A percentile compares a stretch with the other conserved stretches of the same genome.
phyloP scores from a whole-genome alignment of 768 basidiomycete species.

The Russula abietina region DNA sequence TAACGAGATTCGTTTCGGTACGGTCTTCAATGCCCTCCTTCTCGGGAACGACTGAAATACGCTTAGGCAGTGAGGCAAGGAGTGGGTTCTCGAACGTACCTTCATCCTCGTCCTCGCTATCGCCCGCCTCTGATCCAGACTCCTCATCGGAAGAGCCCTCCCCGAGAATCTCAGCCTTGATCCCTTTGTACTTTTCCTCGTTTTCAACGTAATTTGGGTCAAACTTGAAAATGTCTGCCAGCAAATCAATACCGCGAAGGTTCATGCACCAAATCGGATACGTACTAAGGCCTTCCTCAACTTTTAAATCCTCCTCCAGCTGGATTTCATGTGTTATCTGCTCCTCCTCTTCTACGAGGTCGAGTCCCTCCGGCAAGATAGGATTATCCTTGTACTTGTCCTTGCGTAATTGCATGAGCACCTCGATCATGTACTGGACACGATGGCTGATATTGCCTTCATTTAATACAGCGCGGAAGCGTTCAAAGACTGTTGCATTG shows the following conservation, averaged over 20 bases:
- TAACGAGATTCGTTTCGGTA: constrained; percentile 94
- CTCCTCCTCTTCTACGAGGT: constrained; percentile 96
- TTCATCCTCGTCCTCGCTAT: constrained; percentile 49
- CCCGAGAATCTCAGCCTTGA: constrained; percentile 91
- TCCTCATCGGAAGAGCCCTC: constrained; percentile 75
- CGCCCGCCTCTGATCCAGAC: constrained; percentile 52
- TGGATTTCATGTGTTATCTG: constrained; percentile 93
- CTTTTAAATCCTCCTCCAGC: constrained; percentile 87
- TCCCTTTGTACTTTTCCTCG: constrained; percentile 88
- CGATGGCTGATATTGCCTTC: constrained; percentile 93
- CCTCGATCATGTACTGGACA: constrained; percentile 99
- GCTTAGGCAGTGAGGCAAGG: constrained; percentile 11
- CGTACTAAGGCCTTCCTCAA: constrained; percentile 92
- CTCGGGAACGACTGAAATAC: constrained; percentile 52
- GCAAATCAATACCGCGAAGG: constrained; percentile 16
- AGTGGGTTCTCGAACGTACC: constrained; percentile 32
- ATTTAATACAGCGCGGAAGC: constrained; percentile 94
- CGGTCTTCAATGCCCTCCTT: constrained; percentile 90
- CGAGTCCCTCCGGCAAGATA: constrained; percentile 86
- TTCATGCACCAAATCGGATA: constrained; percentile 21
- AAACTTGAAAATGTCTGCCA: constrained; percentile 86
- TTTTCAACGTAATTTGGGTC: constrained; percentile 85
- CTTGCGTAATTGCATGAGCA: constrained; percentile 97
- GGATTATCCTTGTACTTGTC: constrained; percentile 99
- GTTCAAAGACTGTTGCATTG: constrained; percentile 90